These are phyloP conservation scores for Phyllosticta citribraziliensis DNA, from an alignment of 2,329 filamentous ascomycete species.

Conservation along the genomic window DNA sequence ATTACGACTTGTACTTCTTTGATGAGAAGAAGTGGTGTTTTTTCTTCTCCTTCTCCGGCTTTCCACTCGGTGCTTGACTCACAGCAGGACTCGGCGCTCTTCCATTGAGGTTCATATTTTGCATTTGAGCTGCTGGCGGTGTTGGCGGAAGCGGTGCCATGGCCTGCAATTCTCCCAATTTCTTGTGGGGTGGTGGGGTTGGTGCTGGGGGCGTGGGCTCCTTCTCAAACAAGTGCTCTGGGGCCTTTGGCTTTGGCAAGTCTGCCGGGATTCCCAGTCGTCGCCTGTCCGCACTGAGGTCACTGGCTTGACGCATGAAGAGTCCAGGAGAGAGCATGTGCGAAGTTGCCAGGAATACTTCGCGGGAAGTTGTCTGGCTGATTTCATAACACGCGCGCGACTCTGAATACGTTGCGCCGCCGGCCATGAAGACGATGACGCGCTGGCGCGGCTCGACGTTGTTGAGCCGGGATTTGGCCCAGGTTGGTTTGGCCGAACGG, in stretches of 20 bases:
- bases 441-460: constrained; percentile 77
- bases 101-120: constrained; percentile 16
- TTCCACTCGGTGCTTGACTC: constrained; percentile 17
- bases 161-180: constrained; percentile 12
- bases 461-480: constrained; percentile 73
- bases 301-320: constrained; percentile 73
- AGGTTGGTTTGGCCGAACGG: constrained; percentile 85
- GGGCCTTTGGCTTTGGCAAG: constrained; percentile 68
- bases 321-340: constrained; percentile 85
- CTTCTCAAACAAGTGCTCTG: constrained; percentile 75
- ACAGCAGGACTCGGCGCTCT: constrained; percentile 1
- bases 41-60: constrained; percentile 42
- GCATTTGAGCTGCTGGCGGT: constrained; percentile 21
- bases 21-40: constrained; percentile 46
- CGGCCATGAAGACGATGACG: constrained; percentile 88
- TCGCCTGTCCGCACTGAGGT: constrained; percentile 66
- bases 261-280: constrained; percentile 74
- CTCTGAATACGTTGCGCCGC: constrained; percentile 90
- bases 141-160: constrained; percentile 21
- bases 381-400: constrained; percentile 82
- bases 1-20: constrained; percentile 10
- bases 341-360: constrained; percentile 79
- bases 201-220: constrained; percentile 48
- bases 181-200: constrained; percentile 33
- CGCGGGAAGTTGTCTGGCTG: constrained; percentile 59